Evolutionary conservation across 148 eudicot species (phyloP).

Genomic region (Camellia japonica): DNA sequence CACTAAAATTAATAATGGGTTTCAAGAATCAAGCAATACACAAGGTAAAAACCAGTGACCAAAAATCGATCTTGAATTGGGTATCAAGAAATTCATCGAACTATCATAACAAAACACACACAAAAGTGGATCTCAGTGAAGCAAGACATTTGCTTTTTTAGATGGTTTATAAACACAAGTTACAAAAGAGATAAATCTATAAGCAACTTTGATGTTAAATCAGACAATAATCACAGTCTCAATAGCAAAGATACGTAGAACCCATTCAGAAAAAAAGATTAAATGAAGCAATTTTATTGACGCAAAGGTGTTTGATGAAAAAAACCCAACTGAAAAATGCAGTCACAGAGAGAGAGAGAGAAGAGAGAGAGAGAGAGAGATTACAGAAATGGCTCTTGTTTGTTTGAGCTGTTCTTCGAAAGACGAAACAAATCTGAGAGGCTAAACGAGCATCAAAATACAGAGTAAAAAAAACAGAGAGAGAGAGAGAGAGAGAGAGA

Average conservation of each 20-base stretch:
- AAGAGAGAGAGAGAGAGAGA: conserved; percentile 3
- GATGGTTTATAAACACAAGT: not conserved
- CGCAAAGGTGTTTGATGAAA: conserved; percentile 4
- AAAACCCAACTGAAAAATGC: not conserved
- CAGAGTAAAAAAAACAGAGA: not conserved
- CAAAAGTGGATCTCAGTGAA: conserved; percentile 8
- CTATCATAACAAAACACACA: not conserved
- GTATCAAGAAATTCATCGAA: not conserved
- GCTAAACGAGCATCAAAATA: conserved; percentile 16
- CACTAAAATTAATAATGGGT: not conserved
- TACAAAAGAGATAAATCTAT: not conserved
- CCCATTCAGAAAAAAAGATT: not conserved
- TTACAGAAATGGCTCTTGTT: not conserved
- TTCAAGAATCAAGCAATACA: conserved; percentile 1
- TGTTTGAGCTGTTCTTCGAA: conserved; percentile 8
- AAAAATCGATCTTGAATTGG: not conserved
- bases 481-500: too few relatives aligned
- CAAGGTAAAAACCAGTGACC: not conserved
- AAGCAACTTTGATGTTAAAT: not conserved
- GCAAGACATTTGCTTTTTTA: not conserved
- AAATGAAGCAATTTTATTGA: conserved; percentile 11
- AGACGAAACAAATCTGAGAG: conserved; percentile 11
- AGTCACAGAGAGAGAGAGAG: not conserved
- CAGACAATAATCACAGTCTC: not conserved
- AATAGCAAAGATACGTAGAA: not conserved